Percentiles rank a stretch among this genome's conserved stretches.
phyloP scores from a whole-genome alignment of 805 yeast genomes.

The Saturnispora mendoncae region DNA sequence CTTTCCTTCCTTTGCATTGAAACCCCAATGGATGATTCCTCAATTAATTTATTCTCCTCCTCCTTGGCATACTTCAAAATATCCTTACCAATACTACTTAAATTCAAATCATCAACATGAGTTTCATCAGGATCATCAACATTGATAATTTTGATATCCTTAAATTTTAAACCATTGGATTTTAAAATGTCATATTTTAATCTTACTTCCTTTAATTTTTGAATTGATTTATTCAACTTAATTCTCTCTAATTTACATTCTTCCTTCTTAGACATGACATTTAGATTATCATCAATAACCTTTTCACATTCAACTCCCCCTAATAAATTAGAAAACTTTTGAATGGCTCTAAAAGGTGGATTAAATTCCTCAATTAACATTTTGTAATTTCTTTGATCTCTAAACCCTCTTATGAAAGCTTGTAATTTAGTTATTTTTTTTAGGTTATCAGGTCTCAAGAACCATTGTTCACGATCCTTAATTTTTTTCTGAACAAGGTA shows the following conservation, averaged over 20 bases:
- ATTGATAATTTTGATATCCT: conserved; percentile 34
- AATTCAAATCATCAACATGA: conserved; percentile 38
- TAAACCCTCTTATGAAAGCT: conserved; percentile 57
- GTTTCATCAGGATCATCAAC: conserved; percentile 6
- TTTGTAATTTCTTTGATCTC: conserved; percentile 64
- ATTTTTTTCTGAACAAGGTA: conserved; percentile 31
- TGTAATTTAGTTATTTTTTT: conserved; percentile 65
- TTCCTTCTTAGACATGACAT: conserved; percentile 8
- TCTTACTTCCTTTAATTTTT: conserved; percentile 65
- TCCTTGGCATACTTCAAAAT: conserved; percentile 37
- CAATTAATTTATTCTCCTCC: conserved; percentile 15
- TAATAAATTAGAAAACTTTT: conserved; percentile 65
- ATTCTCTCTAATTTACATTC: conserved; percentile 58
- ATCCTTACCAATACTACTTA: conserved; percentile 56
- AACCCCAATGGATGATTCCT: background rate
- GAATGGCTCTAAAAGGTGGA: conserved; percentile 72
- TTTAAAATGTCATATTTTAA: conserved; percentile 70
- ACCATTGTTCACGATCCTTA: conserved; percentile 35
- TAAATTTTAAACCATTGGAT: conserved; percentile 70
- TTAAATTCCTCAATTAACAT: conserved; percentile 58
- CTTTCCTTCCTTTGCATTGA: conserved; percentile 33
- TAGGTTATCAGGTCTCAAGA: conserved; percentile 38
- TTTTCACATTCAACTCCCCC: conserved; percentile 53
- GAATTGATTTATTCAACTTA: conserved; percentile 62
- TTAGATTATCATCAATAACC: conserved; percentile 7